Percentiles rank a stretch among this genome's conserved stretches.
Evolutionary conservation across 768 basidiomycete genomes (phyloP).

Genomic region (Boletus edulis): DNA sequence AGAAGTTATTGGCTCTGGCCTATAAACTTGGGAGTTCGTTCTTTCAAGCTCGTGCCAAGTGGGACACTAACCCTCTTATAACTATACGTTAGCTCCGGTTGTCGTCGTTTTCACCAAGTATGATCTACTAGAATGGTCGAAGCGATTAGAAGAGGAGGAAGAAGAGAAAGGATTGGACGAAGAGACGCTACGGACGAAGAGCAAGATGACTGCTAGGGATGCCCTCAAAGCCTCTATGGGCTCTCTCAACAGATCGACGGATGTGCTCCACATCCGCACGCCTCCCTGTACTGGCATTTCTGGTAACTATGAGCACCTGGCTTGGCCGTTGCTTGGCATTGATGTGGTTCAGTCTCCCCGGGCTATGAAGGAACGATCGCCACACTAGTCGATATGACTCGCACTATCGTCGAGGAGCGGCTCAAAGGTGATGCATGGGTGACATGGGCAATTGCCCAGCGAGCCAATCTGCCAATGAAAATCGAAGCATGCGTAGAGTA

Average conservation of each 20-base stretch:
- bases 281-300: not conserved
- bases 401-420: not conserved
- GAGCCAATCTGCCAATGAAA: constrained; percentile 2
- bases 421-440: constrained; percentile 9
- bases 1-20: constrained; percentile 1
- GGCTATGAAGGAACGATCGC: not conserved
- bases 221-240: not conserved
- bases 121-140: constrained; percentile 1
- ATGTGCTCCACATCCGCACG: not conserved
- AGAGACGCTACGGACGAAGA: not conserved
- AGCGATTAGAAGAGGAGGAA: not conserved
- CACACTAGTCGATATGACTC: not conserved
- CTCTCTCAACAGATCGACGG: not conserved
- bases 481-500: constrained; percentile 7
- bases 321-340: not conserved
- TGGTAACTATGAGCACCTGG: not conserved
- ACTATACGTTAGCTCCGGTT: not conserved
- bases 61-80: not conserved
- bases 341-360: not conserved
- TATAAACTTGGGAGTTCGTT: not conserved
- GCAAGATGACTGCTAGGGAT: not conserved
- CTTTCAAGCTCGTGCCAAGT: not conserved
- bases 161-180: not conserved
- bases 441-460: not conserved
- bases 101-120: constrained; percentile 9